phyloP scores from a whole-genome alignment of 2,329 filamentous ascomycete genomes.

The Colletotrichum australisinense region DNA sequence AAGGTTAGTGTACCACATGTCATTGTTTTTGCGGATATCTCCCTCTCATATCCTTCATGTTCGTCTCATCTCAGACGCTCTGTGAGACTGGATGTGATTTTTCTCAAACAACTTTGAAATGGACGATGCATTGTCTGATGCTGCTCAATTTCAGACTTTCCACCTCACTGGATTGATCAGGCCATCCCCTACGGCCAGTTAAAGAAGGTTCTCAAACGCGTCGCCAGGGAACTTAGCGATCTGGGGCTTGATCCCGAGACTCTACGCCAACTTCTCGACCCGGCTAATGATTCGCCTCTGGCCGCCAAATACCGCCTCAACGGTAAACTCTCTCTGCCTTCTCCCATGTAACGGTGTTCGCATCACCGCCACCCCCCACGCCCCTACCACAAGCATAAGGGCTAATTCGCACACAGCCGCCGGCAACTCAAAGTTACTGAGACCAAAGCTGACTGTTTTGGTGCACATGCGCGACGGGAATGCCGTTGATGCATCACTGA shows the following conservation, averaged over 20 bases:
- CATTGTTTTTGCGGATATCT: background rate
- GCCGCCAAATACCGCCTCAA: constrained; percentile 67
- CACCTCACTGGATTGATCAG: constrained; percentile 75
- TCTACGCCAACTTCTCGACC: constrained; percentile 71
- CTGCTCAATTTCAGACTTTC: constrained; percentile 66
- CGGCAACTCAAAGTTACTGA: constrained; percentile 60
- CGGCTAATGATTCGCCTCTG: constrained; percentile 57
- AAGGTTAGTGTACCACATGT: constrained; percentile 52
- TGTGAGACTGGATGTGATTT: background rate
- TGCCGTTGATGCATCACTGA: constrained; percentile 75
- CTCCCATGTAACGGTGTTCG: background rate
- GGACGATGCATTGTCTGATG: background rate
- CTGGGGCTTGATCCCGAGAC: constrained; percentile 80
- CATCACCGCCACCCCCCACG: background rate
- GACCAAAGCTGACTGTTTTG: constrained; percentile 77
- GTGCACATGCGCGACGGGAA: constrained; percentile 75
- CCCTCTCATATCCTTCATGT: background rate
- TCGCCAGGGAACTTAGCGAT: constrained; percentile 76
- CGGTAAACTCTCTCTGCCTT: constrained; percentile 47
- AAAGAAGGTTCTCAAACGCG: constrained; percentile 89
- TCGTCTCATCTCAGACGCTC: background rate
- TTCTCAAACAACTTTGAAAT: background rate
- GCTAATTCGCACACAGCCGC: constrained; percentile 42
- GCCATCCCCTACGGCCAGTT: constrained; percentile 87
- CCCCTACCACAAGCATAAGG: background rate